A percentile compares a stretch with the other conserved stretches of the same genome.
Evolutionary conservation across 176 grass and related monocot species (phyloP).

Genomic region (Puccinellia tenuiflora): DNA sequence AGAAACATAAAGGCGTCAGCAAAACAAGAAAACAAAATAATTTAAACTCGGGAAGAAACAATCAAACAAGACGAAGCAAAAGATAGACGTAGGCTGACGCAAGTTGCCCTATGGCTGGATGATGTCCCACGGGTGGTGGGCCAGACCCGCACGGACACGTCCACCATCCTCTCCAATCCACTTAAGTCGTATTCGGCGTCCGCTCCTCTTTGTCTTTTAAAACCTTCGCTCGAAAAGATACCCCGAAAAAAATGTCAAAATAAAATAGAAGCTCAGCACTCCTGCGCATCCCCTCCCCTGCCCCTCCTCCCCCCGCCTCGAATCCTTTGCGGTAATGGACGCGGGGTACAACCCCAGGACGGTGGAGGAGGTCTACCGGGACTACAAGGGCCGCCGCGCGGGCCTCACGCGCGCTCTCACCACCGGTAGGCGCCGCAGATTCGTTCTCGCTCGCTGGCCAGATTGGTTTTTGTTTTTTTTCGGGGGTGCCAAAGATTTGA

Average conservation of each 20-base stretch:
- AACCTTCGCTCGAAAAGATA: neutral
- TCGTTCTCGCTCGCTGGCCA: neutral
- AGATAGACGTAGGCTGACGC: neutral
- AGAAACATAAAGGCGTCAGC: neutral
- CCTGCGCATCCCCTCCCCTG: neutral
- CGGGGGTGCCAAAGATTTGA: neutral
- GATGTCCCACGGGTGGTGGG: neutral
- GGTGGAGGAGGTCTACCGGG: slow-evolving; percentile 95
- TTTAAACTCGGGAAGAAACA: neutral
- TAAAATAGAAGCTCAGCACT: neutral
- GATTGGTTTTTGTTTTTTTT: neutral
- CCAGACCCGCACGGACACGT: slow-evolving; percentile 28
- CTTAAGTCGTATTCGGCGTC: slow-evolving; percentile 46
- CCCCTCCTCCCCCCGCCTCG: neutral
- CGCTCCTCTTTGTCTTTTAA: slow-evolving; percentile 24
- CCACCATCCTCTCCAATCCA: slow-evolving; percentile 45
- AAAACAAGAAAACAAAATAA: neutral
- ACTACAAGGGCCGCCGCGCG: slow-evolving; percentile 86
- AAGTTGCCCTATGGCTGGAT: neutral
- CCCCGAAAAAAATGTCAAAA: slow-evolving; percentile 18
- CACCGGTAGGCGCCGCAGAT: slow-evolving; percentile 37
- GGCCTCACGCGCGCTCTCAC: slow-evolving; percentile 84
- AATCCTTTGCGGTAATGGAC: slow-evolving; percentile 50
- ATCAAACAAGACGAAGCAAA: neutral
- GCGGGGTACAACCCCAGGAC: slow-evolving; percentile 73